Percentiles rank a stretch among this genome's conserved stretches.
These are phyloP conservation scores for Saccharomycopsis fodiens DNA, from an alignment of 805 yeast genomes.

Conservation along the genomic window DNA sequence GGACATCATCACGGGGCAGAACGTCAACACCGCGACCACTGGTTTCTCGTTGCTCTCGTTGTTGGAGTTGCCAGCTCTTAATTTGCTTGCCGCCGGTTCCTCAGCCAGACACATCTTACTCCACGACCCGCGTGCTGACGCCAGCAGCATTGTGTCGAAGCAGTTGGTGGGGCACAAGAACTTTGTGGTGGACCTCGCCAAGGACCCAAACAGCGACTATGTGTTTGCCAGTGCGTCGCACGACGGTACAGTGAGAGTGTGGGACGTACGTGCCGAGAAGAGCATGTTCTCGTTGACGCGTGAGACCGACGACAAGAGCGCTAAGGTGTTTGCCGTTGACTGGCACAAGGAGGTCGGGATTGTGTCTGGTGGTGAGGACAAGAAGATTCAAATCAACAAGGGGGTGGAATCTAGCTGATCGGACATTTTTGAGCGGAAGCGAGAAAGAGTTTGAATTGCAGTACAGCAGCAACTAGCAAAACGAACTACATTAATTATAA, in stretches of 20 bases:
- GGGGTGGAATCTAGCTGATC: conserved; percentile 4
- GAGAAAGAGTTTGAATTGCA: neutral
- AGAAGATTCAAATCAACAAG: conserved; percentile 77
- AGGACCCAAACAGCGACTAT: conserved; percentile 70
- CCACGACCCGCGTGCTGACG: conserved; percentile 76
- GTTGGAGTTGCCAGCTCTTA: conserved; percentile 55
- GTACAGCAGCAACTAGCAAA: neutral
- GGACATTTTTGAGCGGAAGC: too few species aligned
- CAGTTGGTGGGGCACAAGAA: conserved; percentile 87
- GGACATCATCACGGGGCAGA: conserved; percentile 84
- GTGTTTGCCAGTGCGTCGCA: conserved; percentile 90
- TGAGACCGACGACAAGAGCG: conserved; percentile 40
- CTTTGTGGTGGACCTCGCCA: conserved; percentile 74
- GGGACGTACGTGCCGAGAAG: conserved; percentile 89
- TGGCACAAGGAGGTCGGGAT: conserved; percentile 81
- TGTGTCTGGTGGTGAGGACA: conserved; percentile 90
- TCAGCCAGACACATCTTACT: conserved; percentile 95
- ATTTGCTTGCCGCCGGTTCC: conserved; percentile 85
- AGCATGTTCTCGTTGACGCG: conserved; percentile 78
- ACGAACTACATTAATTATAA: neutral
- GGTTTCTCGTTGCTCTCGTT: conserved; percentile 78
- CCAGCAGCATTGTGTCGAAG: conserved; percentile 50
- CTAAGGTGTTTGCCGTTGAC: conserved; percentile 77
- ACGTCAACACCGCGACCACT: conserved; percentile 83
- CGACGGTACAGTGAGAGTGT: conserved; percentile 89